Conservation (phyloP, 257 asterid genomes). For the Solanum etuberosum region DNA sequence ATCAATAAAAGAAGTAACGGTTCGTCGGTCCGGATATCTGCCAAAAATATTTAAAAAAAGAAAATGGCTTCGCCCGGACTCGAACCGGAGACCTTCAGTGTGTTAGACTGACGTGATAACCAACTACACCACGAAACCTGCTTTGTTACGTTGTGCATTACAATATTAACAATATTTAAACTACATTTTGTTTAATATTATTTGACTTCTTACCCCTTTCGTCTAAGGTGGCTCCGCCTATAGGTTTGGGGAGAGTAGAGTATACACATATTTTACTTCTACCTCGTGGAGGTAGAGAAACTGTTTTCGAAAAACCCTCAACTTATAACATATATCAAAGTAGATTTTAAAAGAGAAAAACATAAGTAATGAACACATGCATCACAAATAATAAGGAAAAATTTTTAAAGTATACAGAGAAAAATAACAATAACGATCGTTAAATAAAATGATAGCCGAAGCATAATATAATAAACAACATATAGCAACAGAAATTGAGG, state of each 20-base stretch:
- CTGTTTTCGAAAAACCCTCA: neutral
- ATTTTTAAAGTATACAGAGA: neutral
- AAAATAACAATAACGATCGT: neutral
- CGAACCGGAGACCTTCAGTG: slow-evolving; percentile 87
- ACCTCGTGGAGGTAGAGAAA: too few species aligned
- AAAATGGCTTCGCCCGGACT: slow-evolving; percentile 53
- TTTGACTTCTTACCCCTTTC: neutral
- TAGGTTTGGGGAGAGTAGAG: neutral
- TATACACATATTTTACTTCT: too few species aligned
- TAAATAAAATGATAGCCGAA: neutral
- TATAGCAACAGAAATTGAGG: neutral
- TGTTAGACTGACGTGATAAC: slow-evolving; percentile 85
- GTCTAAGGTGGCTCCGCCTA: neutral
- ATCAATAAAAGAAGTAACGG: too few species aligned
- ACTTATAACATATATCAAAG: neutral
- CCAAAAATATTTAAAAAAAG: too few species aligned
- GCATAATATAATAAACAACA: neutral
- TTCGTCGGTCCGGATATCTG: too few species aligned
- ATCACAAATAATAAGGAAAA: too few species aligned
- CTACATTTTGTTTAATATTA: too few species aligned
- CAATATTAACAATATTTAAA: neutral
- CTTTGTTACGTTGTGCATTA: neutral
- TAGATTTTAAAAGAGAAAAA: neutral
- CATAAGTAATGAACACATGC: neutral
- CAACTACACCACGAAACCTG: slow-evolving; percentile 78